These are phyloP conservation scores for Termitomyces sp. DNA, from an alignment of 768 basidiomycete genomes.

Conservation along the genomic window DNA sequence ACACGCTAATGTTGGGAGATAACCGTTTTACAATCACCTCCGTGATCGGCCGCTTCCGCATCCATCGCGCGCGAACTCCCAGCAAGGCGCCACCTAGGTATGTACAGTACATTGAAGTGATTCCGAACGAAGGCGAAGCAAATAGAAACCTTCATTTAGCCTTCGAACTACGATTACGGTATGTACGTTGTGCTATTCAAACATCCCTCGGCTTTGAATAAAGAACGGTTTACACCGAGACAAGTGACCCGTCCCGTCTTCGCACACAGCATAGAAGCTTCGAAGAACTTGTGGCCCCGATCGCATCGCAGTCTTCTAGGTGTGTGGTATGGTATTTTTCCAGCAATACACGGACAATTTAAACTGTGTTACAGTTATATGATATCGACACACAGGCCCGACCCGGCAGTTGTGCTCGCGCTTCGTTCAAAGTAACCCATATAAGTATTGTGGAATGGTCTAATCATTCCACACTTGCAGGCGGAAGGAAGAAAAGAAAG, in stretches of 20 bases:
- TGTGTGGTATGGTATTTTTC: background rate
- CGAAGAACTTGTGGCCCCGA: conserved; percentile 1
- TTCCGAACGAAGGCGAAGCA: background rate
- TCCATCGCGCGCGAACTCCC: background rate
- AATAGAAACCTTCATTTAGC: too few relatives aligned
- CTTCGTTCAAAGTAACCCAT: background rate
- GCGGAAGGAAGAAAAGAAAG: background rate
- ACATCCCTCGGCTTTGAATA: too few relatives aligned
- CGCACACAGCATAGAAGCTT: conserved; percentile 1
- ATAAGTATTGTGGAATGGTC: background rate
- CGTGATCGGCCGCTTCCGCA: conserved; percentile 3
- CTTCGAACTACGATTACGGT: too few relatives aligned
- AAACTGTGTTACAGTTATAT: too few relatives aligned
- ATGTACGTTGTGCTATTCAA: too few relatives aligned
- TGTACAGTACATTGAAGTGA: conserved; percentile 1
- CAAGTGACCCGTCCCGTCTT: too few relatives aligned
- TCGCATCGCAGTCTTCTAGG: conserved; percentile 1
- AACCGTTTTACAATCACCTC: background rate
- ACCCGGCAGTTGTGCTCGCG: background rate
- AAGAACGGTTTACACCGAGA: too few relatives aligned
- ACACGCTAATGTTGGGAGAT: too few relatives aligned
- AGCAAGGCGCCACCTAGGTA: background rate
- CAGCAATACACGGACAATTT: background rate
- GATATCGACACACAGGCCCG: background rate
- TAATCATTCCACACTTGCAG: background rate